These are phyloP conservation scores for Exidia glandulosa DNA, from an alignment of 768 basidiomycete species.

Conservation along the genomic window DNA sequence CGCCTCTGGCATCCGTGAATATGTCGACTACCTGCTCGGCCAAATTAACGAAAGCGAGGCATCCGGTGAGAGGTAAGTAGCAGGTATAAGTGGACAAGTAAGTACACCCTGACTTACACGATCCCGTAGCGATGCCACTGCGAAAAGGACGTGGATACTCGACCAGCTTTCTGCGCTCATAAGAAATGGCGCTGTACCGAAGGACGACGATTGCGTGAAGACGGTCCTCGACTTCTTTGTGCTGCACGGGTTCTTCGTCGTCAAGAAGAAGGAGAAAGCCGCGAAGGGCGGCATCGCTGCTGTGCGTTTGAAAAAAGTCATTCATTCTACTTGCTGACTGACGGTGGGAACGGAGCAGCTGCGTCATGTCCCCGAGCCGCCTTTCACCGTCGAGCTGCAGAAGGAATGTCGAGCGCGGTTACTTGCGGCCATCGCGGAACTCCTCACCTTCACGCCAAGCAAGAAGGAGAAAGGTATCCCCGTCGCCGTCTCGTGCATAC, in stretches of 20 bases:
- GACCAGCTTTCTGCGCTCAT: conserved; percentile 76
- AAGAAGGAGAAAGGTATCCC: conserved; percentile 31
- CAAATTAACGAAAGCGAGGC: conserved; percentile 41
- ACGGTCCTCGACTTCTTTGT: conserved; percentile 70
- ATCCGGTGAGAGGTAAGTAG: conserved; percentile 32
- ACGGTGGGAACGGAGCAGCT: conserved; percentile 33
- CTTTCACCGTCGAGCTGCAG: conserved; percentile 64
- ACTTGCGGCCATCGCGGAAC: conserved; percentile 60
- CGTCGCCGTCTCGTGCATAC: not conserved
- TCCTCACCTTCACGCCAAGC: conserved; percentile 46
- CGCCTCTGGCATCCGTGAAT: conserved; percentile 59
- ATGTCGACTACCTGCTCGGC: conserved; percentile 59
- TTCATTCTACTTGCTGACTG: conserved; percentile 1
- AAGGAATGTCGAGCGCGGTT: conserved; percentile 57
- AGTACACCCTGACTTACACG: no score
- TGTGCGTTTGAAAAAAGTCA: not conserved
- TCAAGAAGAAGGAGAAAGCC: conserved; percentile 53
- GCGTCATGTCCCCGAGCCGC: conserved; percentile 47
- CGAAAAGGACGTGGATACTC: conserved; percentile 66
- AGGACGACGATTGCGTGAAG: conserved; percentile 67
- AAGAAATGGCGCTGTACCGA: conserved; percentile 69
- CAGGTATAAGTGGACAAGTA: conserved; percentile 1
- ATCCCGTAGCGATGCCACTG: conserved; percentile 28
- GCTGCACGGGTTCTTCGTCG: conserved; percentile 68
- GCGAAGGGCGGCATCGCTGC: conserved; percentile 37